Evolutionary conservation across 352 stramenopile species (phyloP).

Genomic region (Phytophthora parvispora): DNA sequence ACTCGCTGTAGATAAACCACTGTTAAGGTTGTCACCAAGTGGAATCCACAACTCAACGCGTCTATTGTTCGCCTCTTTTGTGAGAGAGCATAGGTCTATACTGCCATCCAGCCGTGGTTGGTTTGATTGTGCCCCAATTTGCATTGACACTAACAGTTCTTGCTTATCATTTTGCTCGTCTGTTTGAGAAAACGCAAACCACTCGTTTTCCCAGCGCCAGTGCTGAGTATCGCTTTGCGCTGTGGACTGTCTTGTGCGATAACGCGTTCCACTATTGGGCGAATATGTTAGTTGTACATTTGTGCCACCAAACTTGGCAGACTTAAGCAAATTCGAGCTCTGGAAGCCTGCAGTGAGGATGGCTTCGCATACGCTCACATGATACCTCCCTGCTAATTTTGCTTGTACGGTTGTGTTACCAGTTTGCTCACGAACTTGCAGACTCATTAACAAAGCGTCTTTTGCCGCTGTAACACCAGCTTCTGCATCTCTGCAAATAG

Average conservation of each 20-base stretch:
- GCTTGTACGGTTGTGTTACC: not conserved
- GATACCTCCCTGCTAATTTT: slow-evolving; percentile 15
- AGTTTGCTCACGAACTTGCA: slow-evolving; percentile 9
- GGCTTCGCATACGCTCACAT: slow-evolving; percentile 26
- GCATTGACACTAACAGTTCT: slow-evolving; percentile 13
- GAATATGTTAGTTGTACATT: slow-evolving; percentile 12
- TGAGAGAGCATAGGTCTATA: slow-evolving; percentile 9
- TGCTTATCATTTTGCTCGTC: not conserved
- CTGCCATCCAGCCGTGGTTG: slow-evolving; percentile 1
- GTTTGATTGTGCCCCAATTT: slow-evolving; percentile 17
- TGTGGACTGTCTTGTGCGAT: slow-evolving; percentile 21
- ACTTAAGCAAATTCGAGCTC: slow-evolving; percentile 14
- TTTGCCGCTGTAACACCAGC: slow-evolving; percentile 4
- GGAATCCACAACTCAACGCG: slow-evolving; percentile 23
- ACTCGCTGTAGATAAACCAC: not conserved
- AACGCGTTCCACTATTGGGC: not conserved
- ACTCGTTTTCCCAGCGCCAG: slow-evolving; percentile 44
- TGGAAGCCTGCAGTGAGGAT: slow-evolving; percentile 9
- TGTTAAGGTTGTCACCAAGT: not conserved
- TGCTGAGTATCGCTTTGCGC: slow-evolving; percentile 5
- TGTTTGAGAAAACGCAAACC: slow-evolving; percentile 19
- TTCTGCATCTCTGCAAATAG: slow-evolving; percentile 7
- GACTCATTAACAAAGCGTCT: slow-evolving; percentile 30
- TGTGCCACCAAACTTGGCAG: slow-evolving; percentile 18
- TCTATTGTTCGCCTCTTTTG: slow-evolving; percentile 17